These are phyloP conservation scores for Fusarium sp. DNA, from an alignment of 2,329 filamentous ascomycete genomes.

Conservation along the genomic window DNA sequence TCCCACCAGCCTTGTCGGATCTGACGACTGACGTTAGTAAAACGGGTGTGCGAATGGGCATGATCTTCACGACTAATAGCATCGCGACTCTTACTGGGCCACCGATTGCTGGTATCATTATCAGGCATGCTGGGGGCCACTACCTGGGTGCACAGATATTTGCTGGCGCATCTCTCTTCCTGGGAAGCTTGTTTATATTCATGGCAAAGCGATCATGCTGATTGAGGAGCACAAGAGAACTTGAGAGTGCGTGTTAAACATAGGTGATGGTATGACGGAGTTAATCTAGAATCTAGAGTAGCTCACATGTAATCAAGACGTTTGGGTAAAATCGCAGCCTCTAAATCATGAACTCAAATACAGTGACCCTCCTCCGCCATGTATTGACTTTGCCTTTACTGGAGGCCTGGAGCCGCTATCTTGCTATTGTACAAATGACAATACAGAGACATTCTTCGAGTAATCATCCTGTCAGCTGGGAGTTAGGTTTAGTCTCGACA, in stretches of 20 bases:
- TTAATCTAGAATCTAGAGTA: not conserved
- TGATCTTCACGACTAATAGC: conserved; percentile 50
- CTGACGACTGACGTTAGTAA: conserved; percentile 49
- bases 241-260: not conserved
- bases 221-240: not conserved
- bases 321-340: not conserved
- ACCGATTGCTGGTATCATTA: conserved; percentile 43
- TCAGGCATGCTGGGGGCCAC: conserved; percentile 24
- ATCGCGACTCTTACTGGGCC: conserved; percentile 47
- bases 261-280: not conserved
- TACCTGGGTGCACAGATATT: conserved; percentile 45
- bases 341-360: not conserved
- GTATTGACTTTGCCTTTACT: accelerated
- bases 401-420: not conserved
- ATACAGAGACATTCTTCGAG: not conserved
- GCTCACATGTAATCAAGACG: not conserved
- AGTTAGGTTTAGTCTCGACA: no score
- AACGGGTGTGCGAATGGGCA: conserved; percentile 51
- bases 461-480: no score
- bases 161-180: conserved; percentile 35
- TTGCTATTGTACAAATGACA: not conserved
- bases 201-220: not conserved
- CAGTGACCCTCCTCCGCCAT: not conserved
- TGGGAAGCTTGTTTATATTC: conserved; percentile 20
- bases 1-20: conserved; percentile 61